These are phyloP conservation scores for Sapria himalayana DNA, from an alignment of 345 rosid genomes.

Conservation along the genomic window DNA sequence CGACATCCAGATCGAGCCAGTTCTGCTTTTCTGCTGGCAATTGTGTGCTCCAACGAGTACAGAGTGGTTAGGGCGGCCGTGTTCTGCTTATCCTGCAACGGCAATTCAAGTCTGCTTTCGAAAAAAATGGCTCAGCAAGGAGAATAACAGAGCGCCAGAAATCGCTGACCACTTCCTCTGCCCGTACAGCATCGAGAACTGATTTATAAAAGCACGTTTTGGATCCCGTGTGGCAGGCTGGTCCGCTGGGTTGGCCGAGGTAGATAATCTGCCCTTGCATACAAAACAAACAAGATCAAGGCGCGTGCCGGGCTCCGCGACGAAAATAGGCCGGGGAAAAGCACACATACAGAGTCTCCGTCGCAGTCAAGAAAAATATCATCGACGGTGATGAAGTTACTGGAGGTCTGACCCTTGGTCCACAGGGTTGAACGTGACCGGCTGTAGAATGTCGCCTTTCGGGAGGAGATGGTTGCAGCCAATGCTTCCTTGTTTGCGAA, in stretches of 20 bases:
- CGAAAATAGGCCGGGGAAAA: too few relatives aligned
- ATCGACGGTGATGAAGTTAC: slow-evolving; percentile 57
- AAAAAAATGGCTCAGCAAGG: background rate
- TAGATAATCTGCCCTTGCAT: slow-evolving; percentile 88
- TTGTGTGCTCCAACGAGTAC: slow-evolving; percentile 46
- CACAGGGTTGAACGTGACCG: slow-evolving; percentile 69
- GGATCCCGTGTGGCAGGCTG: slow-evolving; percentile 85
- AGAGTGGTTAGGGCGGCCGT: slow-evolving; percentile 41
- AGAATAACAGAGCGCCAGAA: background rate
- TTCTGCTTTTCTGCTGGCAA: slow-evolving; percentile 49
- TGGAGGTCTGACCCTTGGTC: slow-evolving; percentile 85
- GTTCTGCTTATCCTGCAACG: slow-evolving; percentile 28
- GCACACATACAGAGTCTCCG: slow-evolving; percentile 65
- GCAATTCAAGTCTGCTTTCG: background rate
- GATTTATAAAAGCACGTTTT: slow-evolving; percentile 76
- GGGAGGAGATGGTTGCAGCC: slow-evolving; percentile 40
- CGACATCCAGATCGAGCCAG: slow-evolving; percentile 17
- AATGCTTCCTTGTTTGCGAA: slow-evolving; percentile 68
- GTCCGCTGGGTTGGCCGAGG: slow-evolving; percentile 82
- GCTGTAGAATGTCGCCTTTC: slow-evolving; percentile 83
- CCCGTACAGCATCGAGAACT: slow-evolving; percentile 20
- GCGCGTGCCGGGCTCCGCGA: too few relatives aligned
- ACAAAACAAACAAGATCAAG: slow-evolving; percentile 3
- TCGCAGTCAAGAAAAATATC: slow-evolving; percentile 74
- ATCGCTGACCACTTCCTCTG: slow-evolving; percentile 32